Percentiles rank a stretch among this genome's conserved stretches.
phyloP scores from a whole-genome alignment of 768 basidiomycete genomes.

The Favolaschia claudopus region DNA sequence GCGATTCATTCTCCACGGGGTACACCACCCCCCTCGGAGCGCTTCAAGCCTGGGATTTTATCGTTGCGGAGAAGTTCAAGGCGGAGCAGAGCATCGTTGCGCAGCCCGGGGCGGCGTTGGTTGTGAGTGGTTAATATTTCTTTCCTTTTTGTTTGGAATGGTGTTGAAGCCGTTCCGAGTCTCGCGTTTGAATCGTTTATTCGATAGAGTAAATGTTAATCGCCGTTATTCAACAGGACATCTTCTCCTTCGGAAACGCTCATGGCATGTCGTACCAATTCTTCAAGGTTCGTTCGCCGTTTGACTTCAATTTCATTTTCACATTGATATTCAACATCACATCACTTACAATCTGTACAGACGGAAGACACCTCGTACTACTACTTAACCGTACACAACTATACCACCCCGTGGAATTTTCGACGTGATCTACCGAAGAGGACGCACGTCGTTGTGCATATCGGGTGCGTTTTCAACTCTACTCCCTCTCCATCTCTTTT shows the following conservation, averaged over 20 bases:
- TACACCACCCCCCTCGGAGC: conserved; percentile 62
- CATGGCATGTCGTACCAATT: conserved; percentile 59
- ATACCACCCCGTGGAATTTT: conserved; percentile 66
- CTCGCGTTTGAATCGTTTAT: no score
- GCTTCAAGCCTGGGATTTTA: conserved; percentile 62
- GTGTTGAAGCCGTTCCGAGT: no score
- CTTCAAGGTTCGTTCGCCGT: conserved; percentile 44
- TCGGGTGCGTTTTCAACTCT: conserved; percentile 54
- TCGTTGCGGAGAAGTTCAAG: conserved; percentile 57
- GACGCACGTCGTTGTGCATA: conserved; percentile 62
- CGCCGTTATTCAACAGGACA: conserved; percentile 44
- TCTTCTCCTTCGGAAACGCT: conserved; percentile 56
- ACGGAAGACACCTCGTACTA: conserved; percentile 62
- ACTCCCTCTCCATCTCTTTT: neutral
- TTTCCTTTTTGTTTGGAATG: neutral
- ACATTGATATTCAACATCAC: neutral
- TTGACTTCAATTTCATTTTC: neutral
- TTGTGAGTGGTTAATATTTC: conserved; percentile 33
- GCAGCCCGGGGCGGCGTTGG: conserved; percentile 60
- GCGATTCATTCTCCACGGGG: conserved; percentile 65
- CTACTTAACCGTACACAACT: conserved; percentile 62
- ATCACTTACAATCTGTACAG: conserved; percentile 36
- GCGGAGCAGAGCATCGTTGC: conserved; percentile 60
- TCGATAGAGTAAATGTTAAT: no score
- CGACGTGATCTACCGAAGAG: conserved; percentile 50